Base-by-base conservation (phyloP, 139 green algal species). In the Picochlorum sp. region DNA sequence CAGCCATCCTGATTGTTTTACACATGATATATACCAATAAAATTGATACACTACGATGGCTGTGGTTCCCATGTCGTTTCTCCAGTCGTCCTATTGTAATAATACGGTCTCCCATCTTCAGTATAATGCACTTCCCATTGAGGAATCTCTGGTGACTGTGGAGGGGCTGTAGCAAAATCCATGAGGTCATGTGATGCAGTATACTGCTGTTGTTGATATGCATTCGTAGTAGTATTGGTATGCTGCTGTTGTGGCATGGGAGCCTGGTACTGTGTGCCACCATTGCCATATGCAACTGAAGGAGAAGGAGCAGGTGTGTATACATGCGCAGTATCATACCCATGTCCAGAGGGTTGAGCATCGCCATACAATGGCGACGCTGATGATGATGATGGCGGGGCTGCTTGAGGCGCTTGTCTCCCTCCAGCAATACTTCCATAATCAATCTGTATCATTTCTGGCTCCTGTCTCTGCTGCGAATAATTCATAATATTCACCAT, bases 11-110 rank as follows among this genome's bases (percentile, higher is more conserved):
- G 28, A 0, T 30, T 30, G 4, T 5, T 30, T 30, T 30, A 30
- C 4, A 30, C 28, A 30, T 30, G 28, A 4, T 30, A 30, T 30
- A 30, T 30, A 30, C 28, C 28, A 30, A 30, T 30, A 6, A 30
- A 30, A 30, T 30, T 30, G 28, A 30, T 14, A 0, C 34, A 11
- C 26, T 23, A 63, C 0, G 24, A 20, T 38, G 21, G 16, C 5
- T 87, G 87, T 9, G 76, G 45, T 32, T 95, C 82, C 89, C 89
- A 95, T 67, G 87, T 79, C 1, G 86, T 92, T 1, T 71, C 63
- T 24, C 80, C 77, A 3, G 82, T 90, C 3, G 18, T 23, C 0
- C 65, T 24, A 62, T 92, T 89, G 78, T 87, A 80, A 57, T 89
- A 95, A 75, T 95, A 95, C 0, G 83, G 65, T 32, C 71, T 68